A percentile compares a stretch with the other conserved stretches of the same genome.
Evolutionary conservation across 1,284 basidiomycete genomes (phyloP).

Genomic region (Fomitopsis pinicola): DNA sequence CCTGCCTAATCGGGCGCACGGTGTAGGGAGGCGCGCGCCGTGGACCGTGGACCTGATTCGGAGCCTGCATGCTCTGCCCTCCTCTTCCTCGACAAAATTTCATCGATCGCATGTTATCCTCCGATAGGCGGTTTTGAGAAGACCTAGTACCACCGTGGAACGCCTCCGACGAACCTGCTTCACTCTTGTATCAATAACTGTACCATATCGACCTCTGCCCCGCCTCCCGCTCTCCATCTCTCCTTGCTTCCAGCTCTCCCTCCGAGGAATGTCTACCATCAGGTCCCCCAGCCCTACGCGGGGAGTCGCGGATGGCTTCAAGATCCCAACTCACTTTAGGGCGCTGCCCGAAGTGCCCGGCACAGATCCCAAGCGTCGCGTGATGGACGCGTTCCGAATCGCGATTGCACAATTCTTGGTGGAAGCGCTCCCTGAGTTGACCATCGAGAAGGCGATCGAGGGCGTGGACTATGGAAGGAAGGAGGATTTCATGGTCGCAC

Average conservation of each 20-base stretch:
- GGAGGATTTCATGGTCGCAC: constrained; percentile 89
- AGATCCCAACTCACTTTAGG: constrained; percentile 23
- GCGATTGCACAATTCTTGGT: constrained; percentile 80
- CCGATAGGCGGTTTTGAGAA: neutral
- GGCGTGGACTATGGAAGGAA: constrained; percentile 92
- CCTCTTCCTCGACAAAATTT: constrained; percentile 10
- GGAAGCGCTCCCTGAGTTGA: constrained; percentile 63
- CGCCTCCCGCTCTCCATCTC: neutral
- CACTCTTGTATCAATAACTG: constrained; percentile 4
- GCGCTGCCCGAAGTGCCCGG: constrained; percentile 53
- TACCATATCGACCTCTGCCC: constrained; percentile 1
- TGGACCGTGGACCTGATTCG: too few relatives aligned
- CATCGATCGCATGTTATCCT: constrained; percentile 12
- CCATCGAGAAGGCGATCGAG: constrained; percentile 72
- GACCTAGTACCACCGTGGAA: neutral
- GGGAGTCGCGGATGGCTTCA: constrained; percentile 10
- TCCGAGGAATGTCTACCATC: constrained; percentile 2
- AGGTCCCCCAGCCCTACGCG: neutral
- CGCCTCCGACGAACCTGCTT: neutral
- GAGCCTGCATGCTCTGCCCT: neutral
- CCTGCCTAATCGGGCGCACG: constrained; percentile 9
- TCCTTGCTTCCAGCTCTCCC: neutral
- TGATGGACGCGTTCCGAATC: constrained; percentile 83
- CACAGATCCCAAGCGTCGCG: constrained; percentile 67
- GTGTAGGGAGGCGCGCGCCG: neutral